These are phyloP conservation scores for Nicotiana sylvestris DNA, from an alignment of 257 asterid species.

Conservation along the genomic window DNA sequence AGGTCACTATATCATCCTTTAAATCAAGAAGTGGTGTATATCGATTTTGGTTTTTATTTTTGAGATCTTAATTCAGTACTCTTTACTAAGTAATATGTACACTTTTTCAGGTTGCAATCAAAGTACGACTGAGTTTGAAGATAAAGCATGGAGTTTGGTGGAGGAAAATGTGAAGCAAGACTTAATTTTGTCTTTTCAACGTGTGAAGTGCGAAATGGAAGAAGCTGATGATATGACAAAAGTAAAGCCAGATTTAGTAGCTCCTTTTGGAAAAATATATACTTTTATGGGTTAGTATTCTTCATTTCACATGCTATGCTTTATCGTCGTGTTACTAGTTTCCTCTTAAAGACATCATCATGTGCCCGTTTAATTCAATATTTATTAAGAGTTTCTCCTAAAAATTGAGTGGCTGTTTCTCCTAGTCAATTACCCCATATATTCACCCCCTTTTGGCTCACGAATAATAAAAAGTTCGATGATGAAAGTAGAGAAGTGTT, in stretches of 20 bases:
- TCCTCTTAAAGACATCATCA: background rate
- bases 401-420: background rate
- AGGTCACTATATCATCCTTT: background rate
- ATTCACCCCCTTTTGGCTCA: background rate
- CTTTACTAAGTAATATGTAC: background rate
- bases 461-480: no score
- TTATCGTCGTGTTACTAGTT: background rate
- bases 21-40: background rate
- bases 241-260: conserved; percentile 35
- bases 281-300: conserved; percentile 40
- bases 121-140: conserved; percentile 14
- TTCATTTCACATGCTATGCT: background rate
- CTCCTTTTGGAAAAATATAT: conserved; percentile 34
- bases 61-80: background rate
- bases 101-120: conserved; percentile 7
- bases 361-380: background rate
- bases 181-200: conserved; percentile 28
- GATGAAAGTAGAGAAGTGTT: no score
- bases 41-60: background rate
- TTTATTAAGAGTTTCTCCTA: background rate
- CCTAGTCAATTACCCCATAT: background rate
- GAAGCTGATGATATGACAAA: conserved; percentile 9
- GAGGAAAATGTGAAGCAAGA: conserved; percentile 36
- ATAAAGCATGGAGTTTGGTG: conserved; percentile 28
- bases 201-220: conserved; percentile 23